Conservation (phyloP, 2,329 filamentous ascomycete genomes). For the Cladophialophora carrionii region DNA sequence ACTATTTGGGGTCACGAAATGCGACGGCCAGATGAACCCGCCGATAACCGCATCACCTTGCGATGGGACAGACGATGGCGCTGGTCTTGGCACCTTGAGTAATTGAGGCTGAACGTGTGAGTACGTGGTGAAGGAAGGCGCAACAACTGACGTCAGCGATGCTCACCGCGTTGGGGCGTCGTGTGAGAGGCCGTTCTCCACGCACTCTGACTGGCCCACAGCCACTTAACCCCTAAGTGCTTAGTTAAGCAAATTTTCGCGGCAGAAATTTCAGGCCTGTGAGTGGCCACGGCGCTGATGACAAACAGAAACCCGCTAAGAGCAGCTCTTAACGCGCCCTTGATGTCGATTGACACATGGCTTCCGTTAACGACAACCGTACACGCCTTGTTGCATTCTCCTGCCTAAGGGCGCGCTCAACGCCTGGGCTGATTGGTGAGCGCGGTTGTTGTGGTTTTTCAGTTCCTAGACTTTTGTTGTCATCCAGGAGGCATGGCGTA, state of each 20-base stretch:
- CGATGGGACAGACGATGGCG: neutral
- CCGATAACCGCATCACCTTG: neutral
- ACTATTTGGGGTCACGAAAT: neutral
- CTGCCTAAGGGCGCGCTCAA: constrained; percentile 15
- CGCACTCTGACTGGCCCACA: constrained; percentile 22
- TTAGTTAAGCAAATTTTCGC: constrained; percentile 34
- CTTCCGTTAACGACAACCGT: constrained; percentile 34
- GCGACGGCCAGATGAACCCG: neutral
- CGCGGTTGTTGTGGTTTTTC: constrained; percentile 5
- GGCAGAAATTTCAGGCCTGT: constrained; percentile 29
- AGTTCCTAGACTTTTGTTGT: constrained; percentile 16
- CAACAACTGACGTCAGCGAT: neutral
- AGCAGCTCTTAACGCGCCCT: constrained; percentile 35
- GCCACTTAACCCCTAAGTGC: constrained; percentile 28
- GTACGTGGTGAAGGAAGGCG: neutral
- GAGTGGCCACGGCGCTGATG: constrained; percentile 21
- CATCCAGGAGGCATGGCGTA: neutral
- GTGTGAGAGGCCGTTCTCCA: neutral
- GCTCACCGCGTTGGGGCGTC: neutral
- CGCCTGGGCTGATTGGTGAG: constrained; percentile 28
- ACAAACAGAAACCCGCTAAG: constrained; percentile 34
- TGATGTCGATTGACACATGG: constrained; percentile 25
- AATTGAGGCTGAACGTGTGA: neutral
- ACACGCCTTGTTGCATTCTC: constrained; percentile 28
- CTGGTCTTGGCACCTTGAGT: neutral